These are phyloP conservation scores for Phytopythium aichiense DNA, from an alignment of 352 stramenopile species.

Conservation along the genomic window DNA sequence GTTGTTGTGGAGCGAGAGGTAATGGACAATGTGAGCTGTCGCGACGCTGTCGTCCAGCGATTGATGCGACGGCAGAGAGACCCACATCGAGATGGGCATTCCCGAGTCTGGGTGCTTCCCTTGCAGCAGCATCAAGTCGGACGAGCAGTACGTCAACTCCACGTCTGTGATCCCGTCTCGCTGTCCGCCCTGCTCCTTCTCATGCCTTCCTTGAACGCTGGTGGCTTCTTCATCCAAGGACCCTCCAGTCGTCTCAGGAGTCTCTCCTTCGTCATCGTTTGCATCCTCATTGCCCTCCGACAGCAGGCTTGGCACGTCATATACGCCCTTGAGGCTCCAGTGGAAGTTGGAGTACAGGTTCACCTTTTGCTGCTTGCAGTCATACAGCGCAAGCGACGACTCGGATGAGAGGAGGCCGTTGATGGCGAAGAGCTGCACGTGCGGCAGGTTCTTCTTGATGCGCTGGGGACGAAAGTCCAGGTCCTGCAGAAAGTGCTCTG, in stretches of 20 bases:
- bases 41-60: constrained; percentile 41
- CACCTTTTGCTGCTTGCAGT: constrained; percentile 40
- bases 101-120: constrained; percentile 28
- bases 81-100: constrained; percentile 62
- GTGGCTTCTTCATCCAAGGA: not conserved
- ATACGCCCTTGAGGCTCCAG: constrained; percentile 68
- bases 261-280: not conserved
- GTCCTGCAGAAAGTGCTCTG: constrained; percentile 82
- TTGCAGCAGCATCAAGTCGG: constrained; percentile 81
- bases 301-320: constrained; percentile 53
- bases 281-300: constrained; percentile 1
- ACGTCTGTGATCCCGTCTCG: constrained; percentile 37
- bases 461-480: constrained; percentile 80
- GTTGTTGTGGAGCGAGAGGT: constrained; percentile 66
- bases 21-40: constrained; percentile 77
- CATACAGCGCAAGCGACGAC: constrained; percentile 70
- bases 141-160: constrained; percentile 75
- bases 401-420: constrained; percentile 66
- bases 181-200: not conserved
- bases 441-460: constrained; percentile 72
- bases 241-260: not conserved
- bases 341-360: constrained; percentile 80
- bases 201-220: not conserved
- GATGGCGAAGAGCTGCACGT: constrained; percentile 67
- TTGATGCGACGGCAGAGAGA: constrained; percentile 74